Evolutionary conservation across 1,284 basidiomycete genomes (phyloP), one percentile per base, ranked within the genome.

Genomic region (Dichomitus squalens): DNA sequence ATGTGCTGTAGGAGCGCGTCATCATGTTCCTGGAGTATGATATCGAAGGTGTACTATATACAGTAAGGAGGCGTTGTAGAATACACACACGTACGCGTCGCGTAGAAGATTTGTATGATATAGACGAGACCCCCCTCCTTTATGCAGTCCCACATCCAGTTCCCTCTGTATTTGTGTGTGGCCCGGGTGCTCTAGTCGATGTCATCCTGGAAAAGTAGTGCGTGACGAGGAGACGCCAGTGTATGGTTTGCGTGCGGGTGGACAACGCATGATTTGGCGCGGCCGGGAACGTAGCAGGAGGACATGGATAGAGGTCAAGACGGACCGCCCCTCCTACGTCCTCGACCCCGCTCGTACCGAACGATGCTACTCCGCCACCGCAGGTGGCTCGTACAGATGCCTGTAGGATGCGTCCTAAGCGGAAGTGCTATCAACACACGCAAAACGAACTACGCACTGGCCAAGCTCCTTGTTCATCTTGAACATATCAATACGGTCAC

Each of bases 401-500:
- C 60, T 62, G 7, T 21, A 43, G 9, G 18, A 20, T 18, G 53
- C 9, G 49, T 41, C 21, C 25, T 23, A 20, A 11, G 11, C 18
- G 1, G 20, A 20, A 5, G 8, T 7, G 21, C 4, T 1, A 7
- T 25, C 14, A 34, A 14, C n/a, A 14, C 7, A 25, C 11, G 12
- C 0, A 27, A 29, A 27, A 1, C n/a, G 16, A 21, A 27, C 23
- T 4, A 58, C 89, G 73, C 67, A 92, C 90, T 85, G 76, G 72
- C 89, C 86, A 56, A 93, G 74, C 38, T 86, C 80, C 72, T 92
- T 90, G 77, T 93, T 93, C 91, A 93, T 93, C 66, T 79, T 84
- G 76, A 93, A 93, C 90, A 93, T 93, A 72, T 90, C 85, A 52
- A 95, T 87, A 68, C 85, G 88, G 64, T 92, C 87, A 18, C 83